Evolutionary conservation across 2,329 filamentous ascomycete genomes (phyloP).

Genomic region (Fusarium verrucosum): DNA sequence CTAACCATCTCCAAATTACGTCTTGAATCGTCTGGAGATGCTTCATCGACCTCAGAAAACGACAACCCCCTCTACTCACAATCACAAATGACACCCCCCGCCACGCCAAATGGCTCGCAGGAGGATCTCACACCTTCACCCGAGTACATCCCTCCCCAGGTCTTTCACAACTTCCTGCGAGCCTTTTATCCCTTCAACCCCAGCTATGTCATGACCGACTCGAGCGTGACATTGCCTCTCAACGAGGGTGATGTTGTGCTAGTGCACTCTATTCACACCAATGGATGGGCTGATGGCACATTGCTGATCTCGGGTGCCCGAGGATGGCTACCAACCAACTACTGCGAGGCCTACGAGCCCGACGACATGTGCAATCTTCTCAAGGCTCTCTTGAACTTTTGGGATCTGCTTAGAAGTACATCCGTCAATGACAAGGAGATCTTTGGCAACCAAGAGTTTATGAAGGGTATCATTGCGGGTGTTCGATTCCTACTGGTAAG

Average conservation of each 20-base stretch:
- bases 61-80: conserved; percentile 57
- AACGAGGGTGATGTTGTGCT: conserved; percentile 92
- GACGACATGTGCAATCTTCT: conserved; percentile 85
- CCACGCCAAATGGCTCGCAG: conserved; percentile 75
- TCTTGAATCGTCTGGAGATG: conserved; percentile 44
- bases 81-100: conserved; percentile 78
- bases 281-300: conserved; percentile 98
- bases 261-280: conserved; percentile 96
- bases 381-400: conserved; percentile 88
- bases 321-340: conserved; percentile 98
- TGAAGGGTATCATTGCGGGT: conserved; percentile 91
- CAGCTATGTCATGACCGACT: conserved; percentile 77
- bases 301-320: conserved; percentile 84
- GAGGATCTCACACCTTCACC: conserved; percentile 60
- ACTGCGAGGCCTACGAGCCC: conserved; percentile 94
- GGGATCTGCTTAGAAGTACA: conserved; percentile 86
- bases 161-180: conserved; percentile 94
- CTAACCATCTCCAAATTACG: conserved; percentile 61
- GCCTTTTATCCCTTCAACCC: conserved; percentile 95
- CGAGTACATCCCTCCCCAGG: conserved; percentile 61
- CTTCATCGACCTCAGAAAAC: conserved; percentile 43
- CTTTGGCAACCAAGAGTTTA: conserved; percentile 91
- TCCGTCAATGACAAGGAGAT: conserved; percentile 78
- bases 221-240: conserved; percentile 87
- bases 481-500: conserved; percentile 89